phyloP scores from a whole-genome alignment of 225 moss, liverwort and hornwort genomes.

The Polytrichum formosum region DNA sequence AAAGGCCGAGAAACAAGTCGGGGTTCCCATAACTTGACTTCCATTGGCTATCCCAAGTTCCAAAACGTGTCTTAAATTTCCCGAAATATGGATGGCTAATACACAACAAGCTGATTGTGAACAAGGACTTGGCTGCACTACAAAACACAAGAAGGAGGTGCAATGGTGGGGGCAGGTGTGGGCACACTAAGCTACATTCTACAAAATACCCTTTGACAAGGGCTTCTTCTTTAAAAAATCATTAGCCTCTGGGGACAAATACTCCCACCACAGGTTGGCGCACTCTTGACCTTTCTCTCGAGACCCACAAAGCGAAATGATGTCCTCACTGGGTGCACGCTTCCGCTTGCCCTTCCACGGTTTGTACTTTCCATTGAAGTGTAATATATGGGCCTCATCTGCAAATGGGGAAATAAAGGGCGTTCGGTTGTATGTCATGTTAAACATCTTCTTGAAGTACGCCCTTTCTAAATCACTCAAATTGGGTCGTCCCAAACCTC shows the following conservation, averaged over 20 bases:
- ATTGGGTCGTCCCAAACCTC: constrained; percentile 73
- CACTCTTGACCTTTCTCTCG: constrained; percentile 51
- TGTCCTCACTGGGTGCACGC: constrained; percentile 26
- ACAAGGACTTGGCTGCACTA: constrained; percentile 26
- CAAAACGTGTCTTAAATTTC: constrained; percentile 42
- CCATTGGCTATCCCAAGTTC: constrained; percentile 30
- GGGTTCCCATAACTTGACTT: constrained; percentile 3
- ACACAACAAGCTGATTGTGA: constrained; percentile 57
- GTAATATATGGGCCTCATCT: constrained; percentile 71
- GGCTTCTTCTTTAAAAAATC: constrained; percentile 56
- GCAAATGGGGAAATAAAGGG: constrained; percentile 75
- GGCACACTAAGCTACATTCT: constrained; percentile 27
- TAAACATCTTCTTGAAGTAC: constrained; percentile 37
- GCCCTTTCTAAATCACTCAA: constrained; percentile 70
- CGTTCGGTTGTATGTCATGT: constrained; percentile 35
- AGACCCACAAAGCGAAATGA: constrained; percentile 74
- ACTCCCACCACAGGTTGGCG: constrained; percentile 85
- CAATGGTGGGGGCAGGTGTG: constrained; percentile 12
- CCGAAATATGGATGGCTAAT: constrained; percentile 20
- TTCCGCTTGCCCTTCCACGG: constrained; percentile 80
- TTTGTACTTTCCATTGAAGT: constrained; percentile 82
- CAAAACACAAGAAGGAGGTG: constrained; percentile 26
- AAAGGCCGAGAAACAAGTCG: constrained; percentile 9
- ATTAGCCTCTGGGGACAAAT: constrained; percentile 57
- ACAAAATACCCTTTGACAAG: constrained; percentile 44